Evolutionary conservation across 1,139 yeast genomes (phyloP).

Genomic region (Hansenula lynferdii): DNA sequence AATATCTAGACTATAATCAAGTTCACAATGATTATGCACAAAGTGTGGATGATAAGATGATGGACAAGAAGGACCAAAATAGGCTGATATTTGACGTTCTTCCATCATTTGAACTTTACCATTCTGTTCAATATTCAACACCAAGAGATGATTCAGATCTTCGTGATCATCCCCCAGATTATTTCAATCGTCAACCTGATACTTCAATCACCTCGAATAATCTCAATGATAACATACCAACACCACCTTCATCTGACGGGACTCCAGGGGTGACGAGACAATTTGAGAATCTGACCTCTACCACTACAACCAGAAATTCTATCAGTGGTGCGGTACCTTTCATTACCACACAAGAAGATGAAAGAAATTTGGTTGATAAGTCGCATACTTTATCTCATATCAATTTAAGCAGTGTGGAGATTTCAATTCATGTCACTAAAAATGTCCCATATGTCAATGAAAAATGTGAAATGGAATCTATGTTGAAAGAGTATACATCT

Average conservation of each 20-base stretch:
- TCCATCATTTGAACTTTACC: slow-evolving; percentile 64
- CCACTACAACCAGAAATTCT: neutral
- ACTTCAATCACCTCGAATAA: too few species aligned
- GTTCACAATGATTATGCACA: neutral
- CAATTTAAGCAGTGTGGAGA: slow-evolving; percentile 23
- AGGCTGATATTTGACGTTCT: slow-evolving; percentile 37
- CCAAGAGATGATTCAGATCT: slow-evolving; percentile 9
- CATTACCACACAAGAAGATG: neutral
- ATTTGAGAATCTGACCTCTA: too few species aligned
- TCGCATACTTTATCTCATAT: slow-evolving; percentile 11
- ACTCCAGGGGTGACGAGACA: too few species aligned
- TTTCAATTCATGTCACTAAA: slow-evolving; percentile 30
- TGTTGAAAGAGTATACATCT: slow-evolving; percentile 39
- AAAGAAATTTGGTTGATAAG: slow-evolving; percentile 11
- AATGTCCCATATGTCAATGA: slow-evolving; percentile 24
- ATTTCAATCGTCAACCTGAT: slow-evolving; percentile 1
- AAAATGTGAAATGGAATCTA: slow-evolving; percentile 24
- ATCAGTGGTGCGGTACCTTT: too few species aligned
- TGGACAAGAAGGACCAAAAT: neutral
- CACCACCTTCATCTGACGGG: too few species aligned
- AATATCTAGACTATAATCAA: neutral
- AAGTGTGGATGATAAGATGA: neutral
- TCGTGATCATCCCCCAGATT: slow-evolving; percentile 9
- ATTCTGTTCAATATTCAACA: slow-evolving; percentile 43
- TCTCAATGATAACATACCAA: too few species aligned